These are phyloP conservation scores for Lecanosticta acicola DNA, from an alignment of 2,329 filamentous ascomycete species.

Conservation along the genomic window DNA sequence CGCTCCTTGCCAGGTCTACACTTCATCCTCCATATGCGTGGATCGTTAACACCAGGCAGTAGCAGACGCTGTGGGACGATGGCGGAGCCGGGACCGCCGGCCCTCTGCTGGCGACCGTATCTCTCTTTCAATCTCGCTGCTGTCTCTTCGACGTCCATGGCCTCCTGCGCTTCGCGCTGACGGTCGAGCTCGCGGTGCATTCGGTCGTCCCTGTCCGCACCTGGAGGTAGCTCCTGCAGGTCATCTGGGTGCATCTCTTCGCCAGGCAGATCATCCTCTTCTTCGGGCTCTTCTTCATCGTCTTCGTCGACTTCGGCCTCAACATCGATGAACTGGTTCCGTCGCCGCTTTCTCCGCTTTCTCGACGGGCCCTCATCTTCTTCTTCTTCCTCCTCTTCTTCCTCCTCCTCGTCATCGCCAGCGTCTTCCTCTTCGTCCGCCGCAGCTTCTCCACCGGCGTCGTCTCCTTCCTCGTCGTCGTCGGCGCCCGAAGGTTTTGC, in stretches of 20 bases:
- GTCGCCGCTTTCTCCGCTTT: slow-evolving; percentile 69
- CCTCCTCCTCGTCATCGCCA: slow-evolving; percentile 46
- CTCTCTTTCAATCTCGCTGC: slow-evolving; percentile 80
- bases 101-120: slow-evolving; percentile 69
- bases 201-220: slow-evolving; percentile 79
- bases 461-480: slow-evolving; percentile 47
- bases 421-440: slow-evolving; percentile 57
- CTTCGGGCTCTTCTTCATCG: slow-evolving; percentile 80
- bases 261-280: slow-evolving; percentile 80
- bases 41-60: slow-evolving; percentile 88
- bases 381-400: slow-evolving; percentile 29
- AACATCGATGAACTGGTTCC: slow-evolving; percentile 90
- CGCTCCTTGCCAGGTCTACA: slow-evolving; percentile 94
- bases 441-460: slow-evolving; percentile 59
- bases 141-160: slow-evolving; percentile 89
- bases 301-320: slow-evolving; percentile 96
- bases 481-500: slow-evolving; percentile 38
- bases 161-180: slow-evolving; percentile 77
- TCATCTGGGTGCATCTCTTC: slow-evolving; percentile 90
- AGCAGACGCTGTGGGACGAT: slow-evolving; percentile 80
- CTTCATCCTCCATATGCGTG: slow-evolving; percentile 88
- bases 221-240: slow-evolving; percentile 66
- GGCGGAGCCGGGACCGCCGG: slow-evolving; percentile 62
- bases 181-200: slow-evolving; percentile 92
- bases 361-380: slow-evolving; percentile 53